Evolutionary conservation across 495 filamentous ascomycete genomes (phyloP), one percentile per base, ranked within the genome.

Genomic region (Parmelia sp.): DNA sequence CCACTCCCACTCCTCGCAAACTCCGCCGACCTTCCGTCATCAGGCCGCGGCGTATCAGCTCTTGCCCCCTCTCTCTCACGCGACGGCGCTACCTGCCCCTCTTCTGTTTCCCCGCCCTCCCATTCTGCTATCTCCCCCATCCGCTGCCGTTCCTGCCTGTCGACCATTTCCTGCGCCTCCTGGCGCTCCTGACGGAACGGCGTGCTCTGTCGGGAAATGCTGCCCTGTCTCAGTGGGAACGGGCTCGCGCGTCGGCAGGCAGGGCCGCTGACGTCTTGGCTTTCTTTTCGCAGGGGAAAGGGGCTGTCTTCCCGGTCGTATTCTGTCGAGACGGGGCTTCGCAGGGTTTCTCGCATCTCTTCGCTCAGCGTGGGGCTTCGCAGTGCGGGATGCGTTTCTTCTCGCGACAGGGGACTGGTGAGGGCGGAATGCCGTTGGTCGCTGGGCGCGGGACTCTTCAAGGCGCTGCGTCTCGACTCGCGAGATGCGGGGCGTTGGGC

Each of bases 1-100:
- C 65, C 49, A 58, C 60, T 47, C 65, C 60, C 57, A 27, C 64
- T 61, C 60, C 39, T 51, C 55, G 23, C 29, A 3, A 44, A 39
- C 35, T 49, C 63, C 44, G 61, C 37, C 45, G 2, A 2, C 37
- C 39, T 14, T 3, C 56, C 21, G 40, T 49, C 62, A 39, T 58
- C 53, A 42, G 60, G 61, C 42, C 29, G 58, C 33, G 61, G 60
- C 53, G 60, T 64, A 37, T 49, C 62, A 37, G 40, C 56, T 19
- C 62, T 35, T 9, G 36, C 37, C 7, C 42, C 25, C 1, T 17
- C 25, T 35, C 42, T 25, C 21, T n/a, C 19, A 0, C 3, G 1
- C 59, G 35, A 10, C 59, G 45, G n/a, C 39, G 10, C 8, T 29
- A n/a, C 8, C 57, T 4, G 1, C 8, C 57, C 40, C 27, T 45